Evolutionary conservation across 257 asterid genomes (phyloP), one percentile per base, ranked within the genome.

Genomic region (Ocimum tenuiflorum): DNA sequence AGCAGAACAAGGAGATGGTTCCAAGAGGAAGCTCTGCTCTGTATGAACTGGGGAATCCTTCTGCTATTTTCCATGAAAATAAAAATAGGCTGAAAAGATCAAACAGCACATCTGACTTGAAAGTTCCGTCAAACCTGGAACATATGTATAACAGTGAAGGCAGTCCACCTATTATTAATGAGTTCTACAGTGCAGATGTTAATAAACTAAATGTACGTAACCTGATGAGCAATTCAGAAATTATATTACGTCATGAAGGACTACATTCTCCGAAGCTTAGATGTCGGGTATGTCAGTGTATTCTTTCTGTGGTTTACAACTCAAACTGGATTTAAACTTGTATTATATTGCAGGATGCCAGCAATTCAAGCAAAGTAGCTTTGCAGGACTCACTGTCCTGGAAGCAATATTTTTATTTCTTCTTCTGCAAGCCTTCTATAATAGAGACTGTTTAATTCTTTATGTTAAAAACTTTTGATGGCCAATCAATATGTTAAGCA

Each of bases 101-200:
- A 65, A 94, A 80, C 75, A 94, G 99, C 82, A 79, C 96, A 42
- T 90, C 99, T 38, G 94, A 83, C 83, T 75, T 90, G 80, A 78
- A 58, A 68, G 64, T 83, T 71, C 85, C 59, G 64, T 52, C 68
- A 64, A 78, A 77, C 56, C 33, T 64, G 71, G 88, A 78, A 65
- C 84, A 77, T 66, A 68, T 75, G 65, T 52, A 79, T 70, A 65
- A 47, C 55, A 72, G 77, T 54, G 71, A 80, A 68, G 80, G 70
- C 75, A 82, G 78, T 63, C 76, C 81, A 29, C 80, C 86, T 19
- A 78, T 88, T 77, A 88, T 88, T 75, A 72, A 88, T 60, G 99
- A 94, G 70, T 94, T 80, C 83, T 85, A 90, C 60, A 73, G 82
- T 72, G 81, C 91, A 39, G 86, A 85, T 45, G 54, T 60, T 66